A percentile compares a stretch with the other conserved stretches of the same genome.
phyloP scores from a whole-genome alignment of 1,284 basidiomycete species.

The Phylloporus sp. region DNA sequence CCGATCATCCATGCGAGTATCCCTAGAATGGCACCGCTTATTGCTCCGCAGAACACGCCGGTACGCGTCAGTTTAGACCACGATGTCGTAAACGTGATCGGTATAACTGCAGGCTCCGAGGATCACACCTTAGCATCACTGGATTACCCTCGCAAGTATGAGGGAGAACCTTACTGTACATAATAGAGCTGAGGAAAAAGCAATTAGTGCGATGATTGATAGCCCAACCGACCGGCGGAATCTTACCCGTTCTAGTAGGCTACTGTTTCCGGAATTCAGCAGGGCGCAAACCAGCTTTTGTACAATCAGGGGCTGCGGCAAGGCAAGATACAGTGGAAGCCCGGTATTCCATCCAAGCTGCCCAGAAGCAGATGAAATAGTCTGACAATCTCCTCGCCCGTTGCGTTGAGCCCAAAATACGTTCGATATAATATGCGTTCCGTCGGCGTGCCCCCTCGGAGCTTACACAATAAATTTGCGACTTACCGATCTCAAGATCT shows the following conservation, averaged over 20 bases:
- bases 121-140: conserved; percentile 43
- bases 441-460: too few species aligned
- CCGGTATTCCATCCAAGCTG: conserved; percentile 64
- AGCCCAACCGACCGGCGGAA: not conserved
- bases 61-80: conserved; percentile 50
- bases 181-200: conserved; percentile 41
- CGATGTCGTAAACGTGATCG: conserved; percentile 50
- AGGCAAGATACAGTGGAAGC: conserved; percentile 49
- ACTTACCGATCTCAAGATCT: too few species aligned
- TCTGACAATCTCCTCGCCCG: conserved; percentile 55
- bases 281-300: conserved; percentile 7
- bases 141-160: not conserved
- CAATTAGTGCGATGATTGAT: conserved; percentile 8
- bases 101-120: conserved; percentile 53
- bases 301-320: not conserved
- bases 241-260: conserved; percentile 49
- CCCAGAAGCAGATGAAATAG: conserved; percentile 61
- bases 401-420: conserved; percentile 53
- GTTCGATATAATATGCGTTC: conserved; percentile 59
- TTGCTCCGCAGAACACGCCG: conserved; percentile 47
- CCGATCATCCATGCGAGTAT: conserved; percentile 58
- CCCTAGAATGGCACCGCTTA: conserved; percentile 47
- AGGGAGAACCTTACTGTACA: conserved; percentile 43
- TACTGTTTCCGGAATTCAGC: conserved; percentile 48
- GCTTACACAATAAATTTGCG: too few species aligned